Percentiles rank a stretch among this genome's conserved stretches.
Evolutionary conservation across 345 rosid species (phyloP).

Genomic region (Eucalyptus regnans): DNA sequence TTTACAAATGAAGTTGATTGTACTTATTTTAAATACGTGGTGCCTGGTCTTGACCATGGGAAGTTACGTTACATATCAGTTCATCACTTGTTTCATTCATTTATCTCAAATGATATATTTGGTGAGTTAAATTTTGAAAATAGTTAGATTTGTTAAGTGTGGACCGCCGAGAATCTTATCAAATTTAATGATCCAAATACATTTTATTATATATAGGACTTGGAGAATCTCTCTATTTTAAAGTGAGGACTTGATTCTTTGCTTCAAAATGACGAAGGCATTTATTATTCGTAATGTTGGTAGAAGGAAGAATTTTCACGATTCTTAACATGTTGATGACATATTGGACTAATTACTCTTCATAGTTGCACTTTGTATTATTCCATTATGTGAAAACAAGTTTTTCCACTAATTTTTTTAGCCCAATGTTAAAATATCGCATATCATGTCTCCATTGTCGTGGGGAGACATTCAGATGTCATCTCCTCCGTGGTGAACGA

Average conservation of each 20-base stretch:
- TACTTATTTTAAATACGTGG: not conserved
- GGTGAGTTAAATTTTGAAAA: not conserved
- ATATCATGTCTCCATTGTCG: not conserved
- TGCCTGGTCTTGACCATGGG: not conserved
- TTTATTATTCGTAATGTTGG: not conserved
- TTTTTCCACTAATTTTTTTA: not conserved
- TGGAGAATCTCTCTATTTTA: not conserved
- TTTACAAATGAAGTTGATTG: not conserved
- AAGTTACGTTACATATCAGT: not conserved
- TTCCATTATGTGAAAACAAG: not conserved
- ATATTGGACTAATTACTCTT: not conserved
- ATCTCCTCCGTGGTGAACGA: not conserved
- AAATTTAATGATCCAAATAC: not conserved
- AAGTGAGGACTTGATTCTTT: not conserved
- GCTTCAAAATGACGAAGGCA: not conserved
- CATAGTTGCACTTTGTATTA: not conserved
- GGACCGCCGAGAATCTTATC: not conserved
- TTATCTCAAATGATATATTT: not conserved
- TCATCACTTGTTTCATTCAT: not conserved
- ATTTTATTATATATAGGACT: not conserved
- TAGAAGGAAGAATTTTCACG: not conserved
- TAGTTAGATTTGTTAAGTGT: not conserved
- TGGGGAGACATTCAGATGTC: no score
- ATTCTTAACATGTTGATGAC: not conserved
- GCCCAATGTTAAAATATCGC: not conserved